A percentile compares a stretch with the other conserved stretches of the same genome.
These are phyloP conservation scores for Beauveria brongniartii DNA, from an alignment of 2,329 filamentous ascomycete genomes.

Conservation along the genomic window DNA sequence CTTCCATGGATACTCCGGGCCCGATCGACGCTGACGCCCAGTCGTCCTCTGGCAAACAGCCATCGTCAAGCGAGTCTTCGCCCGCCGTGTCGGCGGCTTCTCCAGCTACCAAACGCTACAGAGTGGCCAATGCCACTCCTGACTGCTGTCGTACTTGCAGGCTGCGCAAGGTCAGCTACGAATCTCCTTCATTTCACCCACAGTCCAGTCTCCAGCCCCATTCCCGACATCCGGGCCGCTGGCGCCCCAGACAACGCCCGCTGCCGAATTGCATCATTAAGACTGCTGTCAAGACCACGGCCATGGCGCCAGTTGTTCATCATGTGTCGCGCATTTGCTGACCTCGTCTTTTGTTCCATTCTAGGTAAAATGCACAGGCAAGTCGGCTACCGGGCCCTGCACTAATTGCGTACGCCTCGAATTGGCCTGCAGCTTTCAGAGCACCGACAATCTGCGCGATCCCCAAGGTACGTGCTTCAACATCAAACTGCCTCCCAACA, in stretches of 20 bases:
- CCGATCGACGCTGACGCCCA: not conserved
- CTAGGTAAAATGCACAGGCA: constrained; percentile 36
- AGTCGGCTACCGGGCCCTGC: constrained; percentile 27
- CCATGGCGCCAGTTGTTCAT: not conserved
- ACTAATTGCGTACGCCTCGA: constrained; percentile 30
- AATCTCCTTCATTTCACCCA: constrained; percentile 2
- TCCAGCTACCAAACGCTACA: constrained; percentile 24
- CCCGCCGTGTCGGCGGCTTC: constrained; percentile 13
- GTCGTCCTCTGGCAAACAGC: not conserved
- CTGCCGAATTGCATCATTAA: not conserved
- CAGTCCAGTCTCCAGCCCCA: not conserved
- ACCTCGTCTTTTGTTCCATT: not conserved
- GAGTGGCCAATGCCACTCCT: constrained; percentile 19
- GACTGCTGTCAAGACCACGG: not conserved
- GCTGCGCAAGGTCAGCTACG: constrained; percentile 26
- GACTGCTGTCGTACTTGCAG: constrained; percentile 32
- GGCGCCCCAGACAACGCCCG: not conserved
- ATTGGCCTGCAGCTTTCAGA: constrained; percentile 28
- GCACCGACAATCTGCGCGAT: constrained; percentile 15
- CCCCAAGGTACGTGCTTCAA: constrained; percentile 14
- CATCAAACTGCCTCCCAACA: not conserved
- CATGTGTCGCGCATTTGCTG: not conserved
- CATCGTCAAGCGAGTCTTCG: constrained; percentile 10
- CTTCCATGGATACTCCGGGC: constrained; percentile 1
- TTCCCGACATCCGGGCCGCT: not conserved